Base-by-base conservation (phyloP, 2,329 filamentous ascomycete genomes). In the Epichloe amarillans region DNA sequence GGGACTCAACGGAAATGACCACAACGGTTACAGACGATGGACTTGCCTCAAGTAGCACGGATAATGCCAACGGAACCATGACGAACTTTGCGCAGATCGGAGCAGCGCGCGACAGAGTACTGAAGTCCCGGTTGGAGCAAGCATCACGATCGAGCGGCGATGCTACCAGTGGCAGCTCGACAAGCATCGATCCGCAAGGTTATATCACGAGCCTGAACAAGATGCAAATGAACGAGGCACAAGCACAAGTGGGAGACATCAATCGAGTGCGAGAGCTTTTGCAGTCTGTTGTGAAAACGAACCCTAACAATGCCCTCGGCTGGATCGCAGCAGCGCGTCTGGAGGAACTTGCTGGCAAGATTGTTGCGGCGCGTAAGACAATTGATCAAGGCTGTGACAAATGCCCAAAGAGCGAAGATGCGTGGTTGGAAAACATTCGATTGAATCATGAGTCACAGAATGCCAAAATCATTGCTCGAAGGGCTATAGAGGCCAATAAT, bases 11-110 rank as follows among this genome's bases (percentile, higher is more conserved):
- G 4, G 87, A 96, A 63, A 79, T 97, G 56, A 86, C 89, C 46
- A 93, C 89, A 2, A 94, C 88, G 0, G 83, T 98, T n/a, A 77
- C 82, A 43, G 88, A 94, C 38, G 90, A 95, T 54, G 85, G 82
- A 1, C 66, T 70, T 2, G 68, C 74, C n/a, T 59, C 65, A 3
- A 57, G 56, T 33, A 54, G 57, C 11, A 53, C 56, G 14, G 70
- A 74, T 46, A 69, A 66, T 30, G 77, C 83, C 52, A 89, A 95
- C 61, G 90, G 91, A 2, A 95, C 89, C 1, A 93, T 95, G 80
- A 98, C 91, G 11, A 96, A 98, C 64, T 98, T 98, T 64, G 91
- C 91, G 43, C 87, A 95, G 66, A 97, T 98, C 55, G 93, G 94
- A 68, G 89, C 90, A 43, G 94, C 93, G 19, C 83, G 93, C 70